These are phyloP conservation scores for Aspergillus coremiiformis DNA, from an alignment of 495 filamentous ascomycete genomes.

Conservation along the genomic window DNA sequence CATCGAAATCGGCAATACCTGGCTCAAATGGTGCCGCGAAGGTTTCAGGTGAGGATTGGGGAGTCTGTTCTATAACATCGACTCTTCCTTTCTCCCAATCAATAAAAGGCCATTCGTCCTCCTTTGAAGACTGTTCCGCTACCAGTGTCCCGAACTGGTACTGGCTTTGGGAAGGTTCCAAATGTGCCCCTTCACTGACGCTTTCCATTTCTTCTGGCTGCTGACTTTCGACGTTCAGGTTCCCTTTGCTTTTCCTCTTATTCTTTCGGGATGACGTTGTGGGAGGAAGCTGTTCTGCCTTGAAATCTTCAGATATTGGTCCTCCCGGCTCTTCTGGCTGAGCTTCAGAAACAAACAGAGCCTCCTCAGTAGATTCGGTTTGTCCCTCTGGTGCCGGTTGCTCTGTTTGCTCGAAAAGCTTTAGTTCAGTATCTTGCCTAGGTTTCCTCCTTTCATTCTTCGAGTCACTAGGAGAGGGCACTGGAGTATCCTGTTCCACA, in stretches of 20 bases:
- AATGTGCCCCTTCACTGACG: not conserved
- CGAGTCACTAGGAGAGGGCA: conserved; percentile 22
- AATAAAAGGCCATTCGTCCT: conserved; percentile 33
- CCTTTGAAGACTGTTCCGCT: conserved; percentile 13
- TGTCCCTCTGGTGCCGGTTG: not conserved
- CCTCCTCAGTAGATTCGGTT: not conserved
- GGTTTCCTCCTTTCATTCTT: conserved; percentile 40
- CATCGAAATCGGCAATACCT: conserved; percentile 31
- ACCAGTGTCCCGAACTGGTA: conserved; percentile 6
- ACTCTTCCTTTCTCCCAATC: conserved; percentile 31
- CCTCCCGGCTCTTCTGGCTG: conserved; percentile 1
- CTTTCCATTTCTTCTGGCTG: conserved; percentile 6
- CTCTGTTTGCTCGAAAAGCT: conserved; percentile 1
- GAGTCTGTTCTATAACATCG: conserved; percentile 19
- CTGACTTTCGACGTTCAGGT: conserved; percentile 9
- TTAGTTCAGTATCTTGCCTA: conserved; percentile 26
- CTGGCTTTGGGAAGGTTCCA: not conserved
- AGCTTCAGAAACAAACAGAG: not conserved
- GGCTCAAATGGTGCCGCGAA: conserved; percentile 24
- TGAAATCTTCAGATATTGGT: not conserved
- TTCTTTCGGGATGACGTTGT: conserved; percentile 14
- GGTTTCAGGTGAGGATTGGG: conserved; percentile 19
- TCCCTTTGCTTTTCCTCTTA: conserved; percentile 20
- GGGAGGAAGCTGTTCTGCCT: conserved; percentile 4
- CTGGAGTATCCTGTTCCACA: not conserved